These are phyloP conservation scores for Macrophomina tecta DNA, from an alignment of 2,329 filamentous ascomycete genomes.

Conservation along the genomic window DNA sequence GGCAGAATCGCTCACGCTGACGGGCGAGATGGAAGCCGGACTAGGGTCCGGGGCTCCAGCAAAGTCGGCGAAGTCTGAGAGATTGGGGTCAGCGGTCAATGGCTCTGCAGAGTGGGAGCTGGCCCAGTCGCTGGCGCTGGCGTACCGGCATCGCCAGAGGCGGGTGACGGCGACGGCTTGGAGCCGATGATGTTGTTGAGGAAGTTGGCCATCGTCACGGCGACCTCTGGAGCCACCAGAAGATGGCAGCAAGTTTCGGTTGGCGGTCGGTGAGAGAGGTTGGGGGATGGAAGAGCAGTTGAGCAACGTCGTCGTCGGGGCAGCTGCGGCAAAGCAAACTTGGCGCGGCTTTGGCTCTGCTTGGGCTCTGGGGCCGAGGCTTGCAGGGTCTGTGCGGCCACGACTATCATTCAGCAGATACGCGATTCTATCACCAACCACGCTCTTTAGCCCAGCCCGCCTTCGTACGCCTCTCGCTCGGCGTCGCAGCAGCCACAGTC, in stretches of 20 bases:
- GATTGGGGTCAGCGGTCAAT: conserved; percentile 29
- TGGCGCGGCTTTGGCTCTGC: not conserved
- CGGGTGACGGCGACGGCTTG: conserved; percentile 63
- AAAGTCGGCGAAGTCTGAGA: conserved; percentile 90
- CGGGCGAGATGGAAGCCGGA: conserved; percentile 54
- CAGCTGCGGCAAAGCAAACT: conserved; percentile 26
- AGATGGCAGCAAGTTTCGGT: not conserved
- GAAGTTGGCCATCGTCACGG: conserved; percentile 56
- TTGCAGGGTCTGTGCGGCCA: not conserved
- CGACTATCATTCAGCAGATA: not conserved
- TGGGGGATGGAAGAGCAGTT: conserved; percentile 5
- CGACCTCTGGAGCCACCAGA: conserved; percentile 13
- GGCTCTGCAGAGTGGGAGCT: conserved; percentile 29
- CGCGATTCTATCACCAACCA: conserved; percentile 9
- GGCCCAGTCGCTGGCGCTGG: conserved; percentile 34
- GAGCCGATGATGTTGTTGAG: conserved; percentile 72
- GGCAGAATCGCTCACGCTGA: conserved; percentile 46
- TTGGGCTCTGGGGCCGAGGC: conserved; percentile 6
- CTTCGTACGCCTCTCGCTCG: not conserved
- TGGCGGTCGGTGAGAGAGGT: conserved; percentile 8
- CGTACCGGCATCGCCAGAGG: conserved; percentile 70
- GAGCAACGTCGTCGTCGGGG: conserved; percentile 17
- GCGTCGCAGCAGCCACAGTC: not conserved
- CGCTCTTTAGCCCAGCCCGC: not conserved
- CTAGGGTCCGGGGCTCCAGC: conserved; percentile 75